These are phyloP conservation scores for Phytophthora chlamydospora DNA, from an alignment of 352 stramenopile species.

Conservation along the genomic window DNA sequence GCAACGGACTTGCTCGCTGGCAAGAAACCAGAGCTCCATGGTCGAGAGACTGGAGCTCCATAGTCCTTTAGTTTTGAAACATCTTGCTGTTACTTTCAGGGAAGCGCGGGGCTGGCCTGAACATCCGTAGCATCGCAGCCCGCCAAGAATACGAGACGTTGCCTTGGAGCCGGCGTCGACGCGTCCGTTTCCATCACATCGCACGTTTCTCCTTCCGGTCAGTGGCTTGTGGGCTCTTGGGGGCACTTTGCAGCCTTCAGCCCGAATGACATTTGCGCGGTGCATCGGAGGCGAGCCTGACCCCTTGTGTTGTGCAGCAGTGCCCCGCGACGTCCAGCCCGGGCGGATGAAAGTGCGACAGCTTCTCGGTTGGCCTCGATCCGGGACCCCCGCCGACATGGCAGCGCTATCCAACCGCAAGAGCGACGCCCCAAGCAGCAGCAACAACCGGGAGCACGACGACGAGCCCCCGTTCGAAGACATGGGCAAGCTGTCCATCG, in stretches of 20 bases:
- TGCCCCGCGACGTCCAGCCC: conserved; percentile 36
- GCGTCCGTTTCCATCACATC: conserved; percentile 44
- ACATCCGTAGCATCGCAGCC: conserved; percentile 14
- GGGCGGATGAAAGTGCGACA: conserved; percentile 53
- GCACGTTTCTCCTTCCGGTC: conserved; percentile 26
- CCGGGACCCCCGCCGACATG: conserved; percentile 16
- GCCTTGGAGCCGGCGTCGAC: background rate
- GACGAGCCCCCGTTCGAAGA: conserved; percentile 11
- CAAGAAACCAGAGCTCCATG: conserved; percentile 13
- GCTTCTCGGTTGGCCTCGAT: conserved; percentile 44
- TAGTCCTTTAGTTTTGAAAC: too few relatives aligned
- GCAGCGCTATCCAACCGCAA: conserved; percentile 7
- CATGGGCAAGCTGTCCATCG: conserved; percentile 16
- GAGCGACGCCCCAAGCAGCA: conserved; percentile 5
- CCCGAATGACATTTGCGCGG: conserved; percentile 54
- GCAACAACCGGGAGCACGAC: conserved; percentile 33
- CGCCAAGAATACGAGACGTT: conserved; percentile 17
- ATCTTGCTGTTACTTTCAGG: conserved; percentile 14
- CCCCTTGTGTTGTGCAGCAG: conserved; percentile 46
- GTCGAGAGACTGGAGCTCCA: too few relatives aligned
- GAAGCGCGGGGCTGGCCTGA: conserved; percentile 17
- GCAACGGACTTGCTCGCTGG: conserved; percentile 25
- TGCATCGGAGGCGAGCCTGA: conserved; percentile 62
- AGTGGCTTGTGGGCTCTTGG: too few relatives aligned
- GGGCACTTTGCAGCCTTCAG: conserved; percentile 28